phyloP scores from a whole-genome alignment of 768 basidiomycete genomes.

The Termitomyces titanicus region DNA sequence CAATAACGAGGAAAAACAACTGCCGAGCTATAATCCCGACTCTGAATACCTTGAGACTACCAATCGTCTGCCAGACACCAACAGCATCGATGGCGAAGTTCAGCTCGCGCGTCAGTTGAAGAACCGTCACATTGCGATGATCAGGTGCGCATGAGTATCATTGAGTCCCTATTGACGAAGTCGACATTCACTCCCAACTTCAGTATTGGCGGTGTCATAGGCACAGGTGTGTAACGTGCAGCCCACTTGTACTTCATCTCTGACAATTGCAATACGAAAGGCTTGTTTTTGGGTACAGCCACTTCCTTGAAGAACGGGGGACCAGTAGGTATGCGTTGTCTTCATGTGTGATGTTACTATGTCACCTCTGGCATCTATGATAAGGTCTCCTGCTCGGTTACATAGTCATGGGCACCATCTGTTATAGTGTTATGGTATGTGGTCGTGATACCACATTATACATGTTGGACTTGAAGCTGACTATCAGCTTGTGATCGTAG shows the following conservation, averaged over 20 bases:
- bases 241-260: background rate
- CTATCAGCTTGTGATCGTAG: conserved; percentile 23
- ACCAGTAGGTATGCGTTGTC: conserved; percentile 48
- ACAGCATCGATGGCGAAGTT: conserved; percentile 8
- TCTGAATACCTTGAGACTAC: conserved; percentile 14
- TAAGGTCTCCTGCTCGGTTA: conserved; percentile 70
- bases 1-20: conserved; percentile 5
- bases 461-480: background rate
- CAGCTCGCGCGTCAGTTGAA: conserved; percentile 59
- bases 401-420: conserved; percentile 57
- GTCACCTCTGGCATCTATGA: background rate
- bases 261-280: background rate
- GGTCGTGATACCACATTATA: background rate
- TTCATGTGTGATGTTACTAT: background rate
- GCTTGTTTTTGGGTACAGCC: conserved; percentile 60
- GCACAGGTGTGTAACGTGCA: conserved; percentile 42
- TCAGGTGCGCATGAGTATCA: conserved; percentile 42
- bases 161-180: background rate
- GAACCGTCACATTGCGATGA: conserved; percentile 80
- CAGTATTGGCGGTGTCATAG: conserved; percentile 60
- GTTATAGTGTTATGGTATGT: conserved; percentile 67
- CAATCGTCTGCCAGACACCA: background rate
- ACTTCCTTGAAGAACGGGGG: conserved; percentile 49
- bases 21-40: conserved; percentile 8
- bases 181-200: background rate